Evolutionary conservation across 1,284 basidiomycete genomes (phyloP), one percentile per base, ranked within the genome.

Genomic region (Tilletia horrida): DNA sequence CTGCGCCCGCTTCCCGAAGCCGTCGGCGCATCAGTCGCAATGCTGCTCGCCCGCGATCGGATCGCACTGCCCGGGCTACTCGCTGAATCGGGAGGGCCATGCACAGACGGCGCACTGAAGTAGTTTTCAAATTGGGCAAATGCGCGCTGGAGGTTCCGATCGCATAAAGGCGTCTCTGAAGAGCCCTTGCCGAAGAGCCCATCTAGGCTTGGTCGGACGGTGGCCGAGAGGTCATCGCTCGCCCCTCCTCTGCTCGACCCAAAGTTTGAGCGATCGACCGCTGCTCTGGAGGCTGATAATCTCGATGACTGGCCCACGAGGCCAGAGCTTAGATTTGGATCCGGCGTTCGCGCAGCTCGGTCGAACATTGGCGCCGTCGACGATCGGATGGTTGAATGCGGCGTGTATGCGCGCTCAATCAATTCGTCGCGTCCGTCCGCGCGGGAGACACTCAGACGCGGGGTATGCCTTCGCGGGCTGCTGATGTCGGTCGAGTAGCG

Each of bases 1-100:
- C 55, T 59, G 3, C 55, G 55, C 7, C 55, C 31, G 13, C 55
- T 29, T 9, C 25, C 55, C 27, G 29, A 31, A 13, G 55, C 27
- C 11, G 14, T 59, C 1, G 55, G 55, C 29, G 55, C 55, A 40
- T 59, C 55, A 16, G 55, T 59, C 1, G 55, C 55, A 21, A 59
- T 59, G 29, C 55, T 59, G 29, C 55, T 59, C 27, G 55, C 27
- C 55, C 55, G 55, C 29, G 55, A 29, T 16, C 55, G 55, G 18
- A 59, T 35, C 13, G 55, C 55, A 35, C 55, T 59, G 55, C 55
- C 55, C 27, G 55, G 55, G 27, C 31, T 59, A 6, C 55, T 59
- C 13, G 27, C 55, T 8, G 25, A n/a, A 21, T 59, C 55, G 14
- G 55, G 27, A 11, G 55, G 55, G 35, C 55, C 23, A 11, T 25